A percentile compares a stretch with the other conserved stretches of the same genome.
Evolutionary conservation across 306 rosid species (phyloP).

Genomic region (Begonia peltatifolia): DNA sequence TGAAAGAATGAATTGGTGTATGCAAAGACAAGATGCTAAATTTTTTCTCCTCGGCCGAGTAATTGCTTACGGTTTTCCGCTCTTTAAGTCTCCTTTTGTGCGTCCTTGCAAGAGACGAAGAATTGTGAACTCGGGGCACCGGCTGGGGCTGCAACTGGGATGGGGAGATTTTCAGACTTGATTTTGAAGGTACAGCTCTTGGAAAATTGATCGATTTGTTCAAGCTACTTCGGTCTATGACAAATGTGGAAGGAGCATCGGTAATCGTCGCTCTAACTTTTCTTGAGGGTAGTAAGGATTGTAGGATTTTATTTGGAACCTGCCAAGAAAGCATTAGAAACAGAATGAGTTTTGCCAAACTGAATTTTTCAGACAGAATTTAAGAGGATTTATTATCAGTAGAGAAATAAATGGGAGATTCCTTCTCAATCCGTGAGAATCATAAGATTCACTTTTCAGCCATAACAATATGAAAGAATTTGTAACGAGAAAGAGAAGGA

Average conservation of each 20-base stretch:
- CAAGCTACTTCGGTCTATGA: constrained; percentile 5
- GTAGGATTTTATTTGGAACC: constrained; percentile 59
- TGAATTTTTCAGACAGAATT: no score
- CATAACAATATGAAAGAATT: no score
- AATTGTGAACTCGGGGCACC: constrained; percentile 13
- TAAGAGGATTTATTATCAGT: no score
- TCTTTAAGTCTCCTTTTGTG: constrained; percentile 17
- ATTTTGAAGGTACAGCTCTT: constrained; percentile 18
- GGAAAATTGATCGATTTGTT: constrained; percentile 39
- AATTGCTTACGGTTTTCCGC: constrained; percentile 16
- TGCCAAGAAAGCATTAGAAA: constrained; percentile 16
- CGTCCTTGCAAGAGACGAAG: constrained; percentile 10
- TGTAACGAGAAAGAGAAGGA: no score
- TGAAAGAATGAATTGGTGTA: constrained; percentile 28
- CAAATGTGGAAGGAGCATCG: constrained; percentile 9
- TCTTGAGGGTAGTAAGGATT: constrained; percentile 44
- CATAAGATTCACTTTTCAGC: no score
- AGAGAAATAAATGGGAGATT: no score
- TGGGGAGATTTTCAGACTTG: constrained; percentile 31
- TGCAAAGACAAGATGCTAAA: constrained; percentile 62
- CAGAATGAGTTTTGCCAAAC: no score
- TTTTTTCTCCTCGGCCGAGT: constrained; percentile 35
- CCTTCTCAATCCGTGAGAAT: no score
- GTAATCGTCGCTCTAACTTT: constrained; percentile 20
- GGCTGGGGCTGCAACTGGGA: constrained; percentile 16